A percentile compares a stretch with the other conserved stretches of the same genome.
Conservation (phyloP, 2,329 filamentous ascomycete genomes). For the Fusarium sp. region DNA sequence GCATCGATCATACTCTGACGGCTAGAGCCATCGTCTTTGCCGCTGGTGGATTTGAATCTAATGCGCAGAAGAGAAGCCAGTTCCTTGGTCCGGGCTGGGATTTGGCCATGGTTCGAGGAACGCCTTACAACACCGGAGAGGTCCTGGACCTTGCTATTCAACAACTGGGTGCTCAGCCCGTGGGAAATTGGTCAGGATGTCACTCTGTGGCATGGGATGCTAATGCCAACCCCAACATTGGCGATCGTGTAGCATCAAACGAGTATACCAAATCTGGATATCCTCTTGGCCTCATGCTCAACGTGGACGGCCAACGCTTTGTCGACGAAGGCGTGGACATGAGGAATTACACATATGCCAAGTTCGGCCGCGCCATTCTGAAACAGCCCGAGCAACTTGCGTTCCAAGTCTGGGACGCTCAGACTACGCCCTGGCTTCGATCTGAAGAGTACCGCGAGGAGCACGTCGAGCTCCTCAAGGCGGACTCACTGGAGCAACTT, state of each 20-base stretch:
- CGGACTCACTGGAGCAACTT: constrained; percentile 64
- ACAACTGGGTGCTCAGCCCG: constrained; percentile 61
- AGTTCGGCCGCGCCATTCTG: constrained; percentile 72
- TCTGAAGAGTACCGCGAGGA: constrained; percentile 72
- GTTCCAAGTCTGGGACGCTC: constrained; percentile 74
- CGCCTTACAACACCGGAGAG: constrained; percentile 23
- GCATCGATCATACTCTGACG: constrained; percentile 45
- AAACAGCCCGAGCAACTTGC: constrained; percentile 67
- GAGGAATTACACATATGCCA: constrained; percentile 76
- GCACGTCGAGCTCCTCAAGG: constrained; percentile 65
- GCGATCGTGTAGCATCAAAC: constrained; percentile 71
- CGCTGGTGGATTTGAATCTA: constrained; percentile 74
- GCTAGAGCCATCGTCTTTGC: constrained; percentile 63
- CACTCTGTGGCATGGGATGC: constrained; percentile 76
- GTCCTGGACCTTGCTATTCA: constrained; percentile 64
- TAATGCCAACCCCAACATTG: constrained; percentile 64
- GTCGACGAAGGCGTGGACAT: constrained; percentile 75
- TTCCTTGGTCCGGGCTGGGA: constrained; percentile 56
- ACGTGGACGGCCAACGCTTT: constrained; percentile 68
- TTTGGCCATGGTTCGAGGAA: constrained; percentile 44
- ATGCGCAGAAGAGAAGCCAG: constrained; percentile 66
- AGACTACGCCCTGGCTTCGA: constrained; percentile 64
- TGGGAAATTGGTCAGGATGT: constrained; percentile 73
- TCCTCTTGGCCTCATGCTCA: constrained; percentile 74
- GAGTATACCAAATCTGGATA: constrained; percentile 78